Evolutionary conservation across 352 stramenopile species (phyloP), one percentile per base, ranked within the genome.

Genomic region (Thalassiosira hispida): DNA sequence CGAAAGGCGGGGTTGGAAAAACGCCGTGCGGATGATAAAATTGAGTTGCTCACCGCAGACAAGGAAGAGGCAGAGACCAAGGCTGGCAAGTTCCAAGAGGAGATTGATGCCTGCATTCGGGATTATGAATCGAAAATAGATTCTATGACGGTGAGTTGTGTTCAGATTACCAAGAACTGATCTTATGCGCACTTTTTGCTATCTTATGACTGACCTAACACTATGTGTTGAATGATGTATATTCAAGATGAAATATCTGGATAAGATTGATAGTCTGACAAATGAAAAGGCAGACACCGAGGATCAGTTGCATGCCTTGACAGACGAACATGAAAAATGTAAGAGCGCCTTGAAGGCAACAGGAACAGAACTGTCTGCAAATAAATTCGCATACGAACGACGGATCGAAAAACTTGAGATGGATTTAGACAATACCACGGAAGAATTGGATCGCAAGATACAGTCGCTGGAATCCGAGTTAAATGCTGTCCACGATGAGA

Each of bases 401-500:
- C 61, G 66, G 14, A 85, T 85, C 25, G 74, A 85, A 40, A 85
- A 81, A 22, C 61, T 85, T n/a, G 65, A 85, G 63, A 79, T 78
- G n/a, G 59, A 81, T 33, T 64, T 85, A 31, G 72, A 85, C 7
- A 56, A 64, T 55, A 75, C 68, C 40, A 66, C 73, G 0, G 40
- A 56, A 29, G 49, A 63, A 38, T 46, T 81, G 33, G 70, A 85
- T 57, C 27, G 56, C 11, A 77, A 81, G 61, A 79, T 85, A 38
- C 56, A 79, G 47, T 65, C 67, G 14, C 51, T 81, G n/a, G 77
- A 81, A 38, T 23, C 56, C 14, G 77, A 85, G 44, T 35, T 85
- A 18, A 75, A 81, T 62, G 68, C 47, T 12, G 47, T 81, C n/a
- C 62, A 81, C 46, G 59, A 85, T 49, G 61, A 77, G 11, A 74